Base-by-base conservation (phyloP, 169 alveolate species). In the Cryptosporidium xiaoi region DNA sequence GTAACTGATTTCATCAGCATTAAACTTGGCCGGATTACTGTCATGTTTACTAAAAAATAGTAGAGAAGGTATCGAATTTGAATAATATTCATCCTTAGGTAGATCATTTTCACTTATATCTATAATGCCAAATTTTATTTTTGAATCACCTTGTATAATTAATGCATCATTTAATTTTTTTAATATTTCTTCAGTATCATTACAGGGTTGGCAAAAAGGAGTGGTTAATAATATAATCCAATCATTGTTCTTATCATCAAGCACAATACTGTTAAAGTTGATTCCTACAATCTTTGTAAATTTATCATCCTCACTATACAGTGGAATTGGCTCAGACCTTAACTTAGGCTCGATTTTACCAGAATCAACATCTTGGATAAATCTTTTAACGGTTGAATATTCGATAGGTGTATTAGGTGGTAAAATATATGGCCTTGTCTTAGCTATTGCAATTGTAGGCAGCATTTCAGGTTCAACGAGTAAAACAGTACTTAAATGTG, bases 381-480 rank as follows among this genome's bases (percentile, higher is more conserved):
- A 77, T 31, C 58, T n/a, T 20, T 44, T 77, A 15, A 77, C 58
- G 5, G 87, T 77, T 10, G 71, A 34, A 29, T 60, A 77, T 18
- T 77, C 87, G 12, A 77, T 77, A 16, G 71, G 77, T 8, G 87
- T 77, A 18, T 77, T 77, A 27, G 87, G 77, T n/a, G 87, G 87
- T 12, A 77, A 29, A 10, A 77, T 13, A 50, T 77, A 77, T 15
- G 87, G 87, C 15, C 87, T 77, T 33, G 87, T 34, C 27, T 77
- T 77, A n/a, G 87, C 87, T 16, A 77, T 50, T 8, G 87, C 71
- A 16, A 77, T 71, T 20, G 87, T 77, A 44, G 87, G 87, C 3
- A 77, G 87, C 87, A 77, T 77, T 64, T 77, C 87, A 24, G 87
- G 87, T 27, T 77, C 87, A 15, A 77, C 87, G n/a, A 77, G 36